Evolutionary conservation across 2,329 filamentous ascomycete species (phyloP).

Genomic region (Phaeomoniella chlamydospora): DNA sequence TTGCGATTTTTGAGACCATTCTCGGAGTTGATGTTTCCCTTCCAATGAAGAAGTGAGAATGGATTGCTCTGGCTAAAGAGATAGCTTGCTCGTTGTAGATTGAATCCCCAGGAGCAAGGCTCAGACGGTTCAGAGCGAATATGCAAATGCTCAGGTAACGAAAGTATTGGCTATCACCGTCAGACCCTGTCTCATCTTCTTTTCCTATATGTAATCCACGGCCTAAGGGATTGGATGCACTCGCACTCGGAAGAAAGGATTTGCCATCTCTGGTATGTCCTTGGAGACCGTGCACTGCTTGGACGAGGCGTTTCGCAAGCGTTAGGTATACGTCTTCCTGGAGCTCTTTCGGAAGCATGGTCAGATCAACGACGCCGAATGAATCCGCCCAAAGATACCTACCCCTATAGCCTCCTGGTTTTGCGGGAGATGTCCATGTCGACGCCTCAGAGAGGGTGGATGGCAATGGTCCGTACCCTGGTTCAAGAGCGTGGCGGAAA

Average conservation of each 20-base stretch:
- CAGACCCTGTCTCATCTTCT: constrained; percentile 28
- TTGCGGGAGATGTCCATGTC: constrained; percentile 34
- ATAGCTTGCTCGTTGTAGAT: constrained; percentile 37
- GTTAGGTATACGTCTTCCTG: constrained; percentile 28
- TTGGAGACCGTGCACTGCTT: constrained; percentile 37
- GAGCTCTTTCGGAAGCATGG: constrained; percentile 35
- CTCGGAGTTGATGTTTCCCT: constrained; percentile 16
- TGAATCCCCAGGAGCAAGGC: constrained; percentile 29
- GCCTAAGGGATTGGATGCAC: constrained; percentile 33
- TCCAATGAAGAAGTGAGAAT: constrained; percentile 35
- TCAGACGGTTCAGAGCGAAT: constrained; percentile 43
- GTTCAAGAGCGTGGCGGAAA: not conserved
- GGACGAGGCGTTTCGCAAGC: constrained; percentile 33
- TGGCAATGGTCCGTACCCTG: not conserved
- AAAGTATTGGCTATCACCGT: constrained; percentile 47
- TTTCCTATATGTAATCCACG: constrained; percentile 48
- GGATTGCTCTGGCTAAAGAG: constrained; percentile 36
- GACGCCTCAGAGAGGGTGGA: constrained; percentile 1
- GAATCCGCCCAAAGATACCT: constrained; percentile 49
- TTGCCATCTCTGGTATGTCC: constrained; percentile 36
- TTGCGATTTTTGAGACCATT: constrained; percentile 44
- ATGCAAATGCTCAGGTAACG: constrained; percentile 50
- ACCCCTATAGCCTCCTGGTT: constrained; percentile 39
- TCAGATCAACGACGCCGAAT: constrained; percentile 44
- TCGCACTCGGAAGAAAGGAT: constrained; percentile 34